These are phyloP conservation scores for Cyclotella sp. DNA, from an alignment of 108 stramenopile genomes.

Conservation along the genomic window DNA sequence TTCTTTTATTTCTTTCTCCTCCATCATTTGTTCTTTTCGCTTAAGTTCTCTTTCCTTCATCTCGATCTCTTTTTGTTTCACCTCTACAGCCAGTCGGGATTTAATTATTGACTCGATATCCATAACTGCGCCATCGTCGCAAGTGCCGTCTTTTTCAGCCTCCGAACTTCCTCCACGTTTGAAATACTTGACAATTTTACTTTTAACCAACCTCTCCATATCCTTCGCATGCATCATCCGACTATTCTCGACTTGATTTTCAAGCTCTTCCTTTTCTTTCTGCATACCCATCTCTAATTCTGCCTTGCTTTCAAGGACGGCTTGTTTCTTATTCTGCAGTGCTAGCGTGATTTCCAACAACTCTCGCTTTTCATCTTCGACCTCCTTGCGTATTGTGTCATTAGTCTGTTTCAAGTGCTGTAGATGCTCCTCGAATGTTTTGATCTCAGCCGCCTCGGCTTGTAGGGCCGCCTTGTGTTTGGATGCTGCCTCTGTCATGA, in stretches of 20 bases:
- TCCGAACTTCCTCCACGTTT: background rate
- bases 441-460: constrained; percentile 30
- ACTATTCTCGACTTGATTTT: constrained; percentile 18
- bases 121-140: background rate
- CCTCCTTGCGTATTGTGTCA: constrained; percentile 14
- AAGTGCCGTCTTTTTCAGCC: background rate
- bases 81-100: constrained; percentile 19
- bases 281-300: constrained; percentile 17
- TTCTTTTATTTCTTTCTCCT: background rate
- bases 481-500: constrained; percentile 23
- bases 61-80: constrained; percentile 13
- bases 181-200: constrained; percentile 12
- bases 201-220: constrained; percentile 26
- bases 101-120: constrained; percentile 22
- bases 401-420: constrained; percentile 13
- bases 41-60: background rate
- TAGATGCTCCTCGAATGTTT: constrained; percentile 22
- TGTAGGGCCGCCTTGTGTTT: constrained; percentile 33
- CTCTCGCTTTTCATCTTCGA: constrained; percentile 26
- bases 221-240: constrained; percentile 22
- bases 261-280: constrained; percentile 27
- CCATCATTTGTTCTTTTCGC: background rate
- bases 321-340: constrained; percentile 25
- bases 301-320: constrained; percentile 25
- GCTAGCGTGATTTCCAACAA: constrained; percentile 17